Evolutionary conservation across 331 rosid species (phyloP).

Genomic region (Cucumis variabilis): DNA sequence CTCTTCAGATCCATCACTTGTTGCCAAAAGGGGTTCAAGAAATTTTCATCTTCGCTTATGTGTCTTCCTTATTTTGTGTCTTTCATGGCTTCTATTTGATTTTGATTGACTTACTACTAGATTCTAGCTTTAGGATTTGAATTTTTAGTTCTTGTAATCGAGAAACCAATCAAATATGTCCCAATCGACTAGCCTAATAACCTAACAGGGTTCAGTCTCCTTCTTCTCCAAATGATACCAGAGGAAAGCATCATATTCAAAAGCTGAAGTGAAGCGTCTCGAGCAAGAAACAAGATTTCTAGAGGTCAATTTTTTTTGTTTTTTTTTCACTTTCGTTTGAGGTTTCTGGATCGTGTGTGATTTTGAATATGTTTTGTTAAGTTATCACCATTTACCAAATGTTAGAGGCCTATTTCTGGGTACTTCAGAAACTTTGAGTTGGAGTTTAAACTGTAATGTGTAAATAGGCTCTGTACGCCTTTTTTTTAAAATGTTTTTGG

Average conservation of each 20-base stretch:
- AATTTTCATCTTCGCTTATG: slow-evolving; percentile 20
- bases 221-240: slow-evolving; percentile 62
- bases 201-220: slow-evolving; percentile 73
- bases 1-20: slow-evolving; percentile 25
- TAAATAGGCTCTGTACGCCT: background rate
- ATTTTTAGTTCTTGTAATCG: slow-evolving; percentile 35
- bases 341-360: background rate
- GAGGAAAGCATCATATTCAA: slow-evolving; percentile 92
- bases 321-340: slow-evolving; percentile 16
- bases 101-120: background rate
- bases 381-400: background rate
- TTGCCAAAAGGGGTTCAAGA: slow-evolving; percentile 13
- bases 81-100: slow-evolving; percentile 27
- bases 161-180: slow-evolving; percentile 59
- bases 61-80: slow-evolving; percentile 28
- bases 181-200: slow-evolving; percentile 62
- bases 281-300: slow-evolving; percentile 92
- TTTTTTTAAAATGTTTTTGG: background rate
- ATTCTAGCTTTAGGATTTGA: background rate
- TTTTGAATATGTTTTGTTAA: background rate
- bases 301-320: slow-evolving; percentile 55
- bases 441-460: background rate
- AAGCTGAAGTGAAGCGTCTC: slow-evolving; percentile 89
- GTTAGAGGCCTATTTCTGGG: background rate
- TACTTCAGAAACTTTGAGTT: slow-evolving; percentile 9